phyloP scores from a whole-genome alignment of 106 monocot species.

The Acanthochlamys bracteata region DNA sequence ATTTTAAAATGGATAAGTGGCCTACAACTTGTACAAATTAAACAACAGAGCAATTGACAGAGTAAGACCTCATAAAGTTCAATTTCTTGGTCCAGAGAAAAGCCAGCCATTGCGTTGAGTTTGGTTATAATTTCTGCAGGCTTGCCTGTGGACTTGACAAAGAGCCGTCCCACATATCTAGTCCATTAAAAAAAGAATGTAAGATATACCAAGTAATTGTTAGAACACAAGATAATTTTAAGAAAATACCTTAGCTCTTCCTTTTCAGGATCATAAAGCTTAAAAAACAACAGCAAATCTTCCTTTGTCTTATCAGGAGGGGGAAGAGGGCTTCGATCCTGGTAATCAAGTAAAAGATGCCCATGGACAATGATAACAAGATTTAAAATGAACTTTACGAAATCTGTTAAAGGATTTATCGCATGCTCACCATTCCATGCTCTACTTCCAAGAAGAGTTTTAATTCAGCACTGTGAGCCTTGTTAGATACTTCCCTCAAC shows the following conservation, averaged over 20 bases:
- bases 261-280: constrained; percentile 86
- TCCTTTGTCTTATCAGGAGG: constrained; percentile 87
- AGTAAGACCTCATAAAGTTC: constrained; percentile 78
- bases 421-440: constrained; percentile 44
- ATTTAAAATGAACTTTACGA: background rate
- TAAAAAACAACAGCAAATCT: constrained; percentile 89
- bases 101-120: constrained; percentile 93
- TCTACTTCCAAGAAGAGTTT: constrained; percentile 93
- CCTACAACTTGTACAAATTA: too few relatives aligned
- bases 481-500: constrained; percentile 85
- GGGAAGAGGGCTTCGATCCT: constrained; percentile 59
- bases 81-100: constrained; percentile 70
- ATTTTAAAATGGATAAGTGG: too few relatives aligned
- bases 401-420: too few relatives aligned
- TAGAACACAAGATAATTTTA: background rate
- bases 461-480: constrained; percentile 86
- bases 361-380: background rate
- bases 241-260: constrained; percentile 73
- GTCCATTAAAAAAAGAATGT: background rate
- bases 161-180: constrained; percentile 79
- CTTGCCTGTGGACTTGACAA: constrained; percentile 76
- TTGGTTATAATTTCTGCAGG: constrained; percentile 74
- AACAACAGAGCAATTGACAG: background rate
- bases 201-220: background rate
- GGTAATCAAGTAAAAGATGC: background rate